Evolutionary conservation across 345 rosid species (phyloP).

Genomic region (Gossypium raimondii): DNA sequence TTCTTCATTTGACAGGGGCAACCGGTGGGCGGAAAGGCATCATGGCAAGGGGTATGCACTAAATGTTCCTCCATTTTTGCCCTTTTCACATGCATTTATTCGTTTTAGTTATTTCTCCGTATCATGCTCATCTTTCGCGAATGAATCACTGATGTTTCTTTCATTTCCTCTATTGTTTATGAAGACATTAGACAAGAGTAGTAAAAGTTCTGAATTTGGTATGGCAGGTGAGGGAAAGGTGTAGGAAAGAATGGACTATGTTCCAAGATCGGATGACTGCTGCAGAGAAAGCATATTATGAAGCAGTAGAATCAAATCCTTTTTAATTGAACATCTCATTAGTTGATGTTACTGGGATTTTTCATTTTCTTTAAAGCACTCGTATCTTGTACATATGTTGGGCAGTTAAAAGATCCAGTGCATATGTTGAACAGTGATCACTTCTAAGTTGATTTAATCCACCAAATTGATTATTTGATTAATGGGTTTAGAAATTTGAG

Average conservation of each 20-base stretch:
- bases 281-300: conserved; percentile 61
- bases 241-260: conserved; percentile 76
- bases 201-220: background rate
- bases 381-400: too few species aligned
- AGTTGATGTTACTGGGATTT: background rate
- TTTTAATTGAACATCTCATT: conserved; percentile 23
- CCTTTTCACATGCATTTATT: too few species aligned
- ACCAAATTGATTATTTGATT: too few species aligned
- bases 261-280: conserved; percentile 52
- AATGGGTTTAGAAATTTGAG: too few species aligned
- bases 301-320: conserved; percentile 30
- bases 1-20: conserved; percentile 35
- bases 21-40: conserved; percentile 36
- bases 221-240: conserved; percentile 75
- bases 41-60: conserved; percentile 61
- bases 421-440: too few species aligned
- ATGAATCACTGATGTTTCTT: background rate
- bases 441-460: too few species aligned
- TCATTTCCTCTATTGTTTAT: too few species aligned
- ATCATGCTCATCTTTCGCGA: too few species aligned
- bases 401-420: too few species aligned
- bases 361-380: too few species aligned
- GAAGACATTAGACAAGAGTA: background rate
- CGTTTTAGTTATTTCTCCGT: too few species aligned
- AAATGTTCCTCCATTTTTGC: background rate